Percentiles rank a stretch among this genome's conserved stretches.
Evolutionary conservation across 108 stramenopile species (phyloP).

Genomic region (Tribonema minus): DNA sequence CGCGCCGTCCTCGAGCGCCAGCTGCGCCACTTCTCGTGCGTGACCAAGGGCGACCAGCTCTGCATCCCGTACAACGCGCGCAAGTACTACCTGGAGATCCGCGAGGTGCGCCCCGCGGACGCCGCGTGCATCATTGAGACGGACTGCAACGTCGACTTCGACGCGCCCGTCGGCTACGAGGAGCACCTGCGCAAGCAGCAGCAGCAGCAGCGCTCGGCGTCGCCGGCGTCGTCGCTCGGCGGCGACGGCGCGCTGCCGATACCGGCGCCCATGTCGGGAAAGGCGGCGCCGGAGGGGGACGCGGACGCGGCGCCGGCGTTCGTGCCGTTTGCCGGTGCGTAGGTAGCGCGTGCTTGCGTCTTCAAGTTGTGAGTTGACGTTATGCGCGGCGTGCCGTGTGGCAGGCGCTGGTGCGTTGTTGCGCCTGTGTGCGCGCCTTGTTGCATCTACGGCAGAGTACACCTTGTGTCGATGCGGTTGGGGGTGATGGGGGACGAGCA

Average conservation of each 20-base stretch:
- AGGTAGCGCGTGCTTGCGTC: neutral
- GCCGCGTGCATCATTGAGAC: conserved; percentile 65
- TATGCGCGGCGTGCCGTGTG: neutral
- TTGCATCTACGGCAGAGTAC: too few relatives aligned
- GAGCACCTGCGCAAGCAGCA: conserved; percentile 16
- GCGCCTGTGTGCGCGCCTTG: too few relatives aligned
- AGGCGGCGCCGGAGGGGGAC: neutral
- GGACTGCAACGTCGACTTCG: conserved; percentile 65
- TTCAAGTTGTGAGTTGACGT: neutral
- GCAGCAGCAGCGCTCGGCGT: neutral
- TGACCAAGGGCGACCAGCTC: conserved; percentile 94
- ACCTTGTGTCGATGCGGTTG: too few relatives aligned
- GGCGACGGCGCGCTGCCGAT: neutral
- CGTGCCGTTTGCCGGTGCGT: conserved; percentile 21
- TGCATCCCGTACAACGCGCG: conserved; percentile 87
- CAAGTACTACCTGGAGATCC: conserved; percentile 88
- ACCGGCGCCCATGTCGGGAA: neutral
- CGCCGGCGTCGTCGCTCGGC: neutral
- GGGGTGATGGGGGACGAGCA: neutral
- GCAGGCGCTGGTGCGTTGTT: neutral
- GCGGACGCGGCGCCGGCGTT: conserved; percentile 20
- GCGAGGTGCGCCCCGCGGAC: conserved; percentile 66
- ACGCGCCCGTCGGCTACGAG: conserved; percentile 61
- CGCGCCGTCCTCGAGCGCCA: conserved; percentile 93
- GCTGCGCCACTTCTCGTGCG: conserved; percentile 88